Percentiles rank a stretch among this genome's conserved stretches.
Conservation (phyloP, 2,329 filamentous ascomycete genomes). For the Alternaria sp. region DNA sequence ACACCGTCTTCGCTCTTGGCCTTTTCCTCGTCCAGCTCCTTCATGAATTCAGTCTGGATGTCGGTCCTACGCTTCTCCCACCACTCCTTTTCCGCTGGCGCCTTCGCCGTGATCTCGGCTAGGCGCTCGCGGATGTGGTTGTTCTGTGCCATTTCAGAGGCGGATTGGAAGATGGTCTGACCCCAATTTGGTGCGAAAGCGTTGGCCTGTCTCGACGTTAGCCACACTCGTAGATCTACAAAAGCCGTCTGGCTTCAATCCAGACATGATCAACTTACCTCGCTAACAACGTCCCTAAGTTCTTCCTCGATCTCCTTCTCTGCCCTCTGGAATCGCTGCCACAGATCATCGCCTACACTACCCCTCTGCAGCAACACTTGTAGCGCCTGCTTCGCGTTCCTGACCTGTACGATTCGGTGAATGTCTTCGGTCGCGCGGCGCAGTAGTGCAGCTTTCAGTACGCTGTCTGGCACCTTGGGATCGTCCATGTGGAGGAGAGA, state of each 20-base stretch:
- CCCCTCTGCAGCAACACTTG: conserved; percentile 84
- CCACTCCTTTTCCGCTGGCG: conserved; percentile 82
- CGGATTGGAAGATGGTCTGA: conserved; percentile 93
- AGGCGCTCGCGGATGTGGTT: conserved; percentile 77
- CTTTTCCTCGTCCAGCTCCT: conserved; percentile 76
- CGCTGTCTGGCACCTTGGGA: conserved; percentile 77
- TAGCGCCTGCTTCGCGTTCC: conserved; percentile 87
- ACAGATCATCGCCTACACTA: conserved; percentile 94
- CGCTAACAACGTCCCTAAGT: conserved; percentile 89
- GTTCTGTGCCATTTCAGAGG: conserved; percentile 94
- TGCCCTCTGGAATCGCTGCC: conserved; percentile 88
- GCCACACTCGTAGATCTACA: neutral
- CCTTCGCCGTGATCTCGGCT: conserved; percentile 76
- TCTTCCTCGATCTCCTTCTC: conserved; percentile 99
- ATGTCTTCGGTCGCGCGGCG: conserved; percentile 93
- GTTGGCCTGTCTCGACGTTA: conserved; percentile 73
- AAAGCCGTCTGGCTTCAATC: neutral
- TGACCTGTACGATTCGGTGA: conserved; percentile 86
- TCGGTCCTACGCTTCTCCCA: conserved; percentile 84
- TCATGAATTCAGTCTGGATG: conserved; percentile 82
- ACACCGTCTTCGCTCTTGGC: conserved; percentile 35
- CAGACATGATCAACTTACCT: conserved; percentile 66
- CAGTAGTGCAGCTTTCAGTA: conserved; percentile 87
- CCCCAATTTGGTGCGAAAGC: conserved; percentile 90
- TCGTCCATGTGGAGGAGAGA: conserved; percentile 86